Percentiles rank a stretch among this genome's conserved stretches.
These are phyloP conservation scores for Saturnispora ahearnii DNA, from an alignment of 805 yeast species.

Conservation along the genomic window DNA sequence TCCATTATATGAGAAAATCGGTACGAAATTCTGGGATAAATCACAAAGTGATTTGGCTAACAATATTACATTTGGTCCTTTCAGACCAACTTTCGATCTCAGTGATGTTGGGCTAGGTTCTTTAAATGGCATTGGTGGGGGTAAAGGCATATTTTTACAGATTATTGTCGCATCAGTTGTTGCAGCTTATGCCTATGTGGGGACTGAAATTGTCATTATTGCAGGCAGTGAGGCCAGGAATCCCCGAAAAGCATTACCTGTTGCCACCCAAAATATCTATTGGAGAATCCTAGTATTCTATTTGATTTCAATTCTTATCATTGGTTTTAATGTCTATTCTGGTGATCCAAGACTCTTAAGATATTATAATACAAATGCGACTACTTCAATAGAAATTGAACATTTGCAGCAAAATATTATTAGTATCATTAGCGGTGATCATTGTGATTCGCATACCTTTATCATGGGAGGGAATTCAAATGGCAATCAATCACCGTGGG, in stretches of 20 bases:
- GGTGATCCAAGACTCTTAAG: conserved; percentile 69
- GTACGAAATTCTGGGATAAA: conserved; percentile 62
- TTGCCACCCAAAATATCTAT: conserved; percentile 67
- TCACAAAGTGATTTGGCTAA: conserved; percentile 39
- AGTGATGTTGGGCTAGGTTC: conserved; percentile 52
- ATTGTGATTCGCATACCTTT: conserved; percentile 20
- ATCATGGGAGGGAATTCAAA: conserved; percentile 32
- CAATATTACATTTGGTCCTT: conserved; percentile 54
- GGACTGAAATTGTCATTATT: conserved; percentile 73
- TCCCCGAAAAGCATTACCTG: conserved; percentile 68
- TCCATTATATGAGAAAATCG: conserved; percentile 38
- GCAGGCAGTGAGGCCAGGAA: conserved; percentile 83
- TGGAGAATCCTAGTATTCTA: conserved; percentile 61
- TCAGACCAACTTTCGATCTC: conserved; percentile 63
- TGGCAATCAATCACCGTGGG: conserved; percentile 49
- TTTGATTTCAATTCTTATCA: conserved; percentile 55
- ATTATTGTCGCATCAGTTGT: conserved; percentile 52
- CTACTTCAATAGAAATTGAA: conserved; percentile 15
- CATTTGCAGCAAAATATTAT: conserved; percentile 16
- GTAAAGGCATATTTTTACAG: conserved; percentile 51
- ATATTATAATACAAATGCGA: conserved; percentile 32
- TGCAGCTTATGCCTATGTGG: conserved; percentile 69
- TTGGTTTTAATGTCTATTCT: conserved; percentile 63
- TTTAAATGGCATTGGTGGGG: conserved; percentile 49
- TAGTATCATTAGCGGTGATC: conserved; percentile 21